Evolutionary conservation across 2,329 filamentous ascomycete genomes (phyloP).

Genomic region (Alternaria sp.): DNA sequence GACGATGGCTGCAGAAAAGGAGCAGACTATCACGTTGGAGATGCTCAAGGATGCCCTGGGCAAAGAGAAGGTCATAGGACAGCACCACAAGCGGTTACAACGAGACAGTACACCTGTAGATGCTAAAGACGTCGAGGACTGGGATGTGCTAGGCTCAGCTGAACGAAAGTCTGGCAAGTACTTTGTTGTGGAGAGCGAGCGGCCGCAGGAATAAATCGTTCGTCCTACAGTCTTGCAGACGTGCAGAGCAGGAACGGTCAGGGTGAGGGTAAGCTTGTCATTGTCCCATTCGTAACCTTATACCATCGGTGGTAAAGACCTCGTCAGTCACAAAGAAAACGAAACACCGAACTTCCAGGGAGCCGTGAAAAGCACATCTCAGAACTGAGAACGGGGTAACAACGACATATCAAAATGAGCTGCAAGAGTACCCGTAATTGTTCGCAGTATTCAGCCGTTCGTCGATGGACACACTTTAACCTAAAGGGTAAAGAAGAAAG

Average conservation of each 20-base stretch:
- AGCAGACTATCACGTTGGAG: slow-evolving; percentile 67
- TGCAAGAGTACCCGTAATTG: not conserved
- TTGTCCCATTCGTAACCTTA: not conserved
- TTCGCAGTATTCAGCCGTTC: not conserved
- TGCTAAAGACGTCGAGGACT: slow-evolving; percentile 64
- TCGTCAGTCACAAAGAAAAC: not conserved
- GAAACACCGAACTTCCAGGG: not conserved
- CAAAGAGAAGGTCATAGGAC: slow-evolving; percentile 69
- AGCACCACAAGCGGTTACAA: slow-evolving; percentile 60
- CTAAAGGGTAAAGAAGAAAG: not conserved
- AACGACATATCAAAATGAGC: not conserved
- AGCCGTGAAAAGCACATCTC: not conserved
- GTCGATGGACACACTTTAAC: not conserved
- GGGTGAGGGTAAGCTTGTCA: not conserved
- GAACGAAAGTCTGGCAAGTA: slow-evolving; percentile 73
- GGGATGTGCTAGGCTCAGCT: slow-evolving; percentile 74
- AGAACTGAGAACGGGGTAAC: not conserved
- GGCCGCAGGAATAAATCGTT: slow-evolving; percentile 41
- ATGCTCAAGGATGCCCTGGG: slow-evolving; percentile 65
- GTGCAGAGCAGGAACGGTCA: not conserved
- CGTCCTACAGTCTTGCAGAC: not conserved
- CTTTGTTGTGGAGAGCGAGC: slow-evolving; percentile 76
- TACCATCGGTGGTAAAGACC: no score
- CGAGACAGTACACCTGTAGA: slow-evolving; percentile 55
- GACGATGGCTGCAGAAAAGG: slow-evolving; percentile 63